A percentile compares a stretch with the other conserved stretches of the same genome.
Conservation (phyloP, 345 rosid species). For the Erysimum cheiranthoides region DNA sequence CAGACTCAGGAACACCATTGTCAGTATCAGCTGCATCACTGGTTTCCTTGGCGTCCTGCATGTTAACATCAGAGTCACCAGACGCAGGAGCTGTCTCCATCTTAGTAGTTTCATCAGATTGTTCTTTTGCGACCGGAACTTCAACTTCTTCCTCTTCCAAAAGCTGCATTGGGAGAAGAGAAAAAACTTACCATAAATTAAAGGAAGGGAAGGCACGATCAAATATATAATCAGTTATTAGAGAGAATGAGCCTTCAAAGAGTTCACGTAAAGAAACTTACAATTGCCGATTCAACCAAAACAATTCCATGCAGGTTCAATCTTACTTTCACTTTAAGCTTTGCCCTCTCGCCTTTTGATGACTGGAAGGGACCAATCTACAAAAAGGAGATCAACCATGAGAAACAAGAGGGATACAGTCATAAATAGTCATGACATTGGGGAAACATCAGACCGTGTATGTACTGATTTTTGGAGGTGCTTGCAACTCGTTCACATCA, state of each 20-base stretch:
- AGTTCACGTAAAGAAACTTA: constrained; percentile 47
- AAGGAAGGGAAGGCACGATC: not conserved
- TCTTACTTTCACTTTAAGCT: constrained; percentile 88
- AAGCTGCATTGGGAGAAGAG: constrained; percentile 57
- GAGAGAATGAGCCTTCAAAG: not conserved
- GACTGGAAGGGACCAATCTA: constrained; percentile 96
- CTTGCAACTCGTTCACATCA: constrained; percentile 68
- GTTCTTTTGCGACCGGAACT: constrained; percentile 75
- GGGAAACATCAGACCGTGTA: constrained; percentile 60
- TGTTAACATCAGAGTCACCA: constrained; percentile 70
- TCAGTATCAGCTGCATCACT: constrained; percentile 61
- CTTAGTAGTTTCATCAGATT: constrained; percentile 57
- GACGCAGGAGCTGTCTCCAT: constrained; percentile 73
- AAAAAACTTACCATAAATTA: not conserved
- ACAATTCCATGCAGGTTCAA: constrained; percentile 86
- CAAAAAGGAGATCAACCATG: constrained; percentile 32
- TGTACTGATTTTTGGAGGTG: constrained; percentile 78
- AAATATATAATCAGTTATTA: not conserved
- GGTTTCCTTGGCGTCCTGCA: constrained; percentile 80
- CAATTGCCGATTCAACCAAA: constrained; percentile 83
- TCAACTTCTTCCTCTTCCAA: constrained; percentile 94
- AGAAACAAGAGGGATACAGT: constrained; percentile 35
- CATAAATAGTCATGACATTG: not conserved
- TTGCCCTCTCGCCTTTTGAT: constrained; percentile 71
- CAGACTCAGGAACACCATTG: constrained; percentile 76